Percentiles rank a stretch among this genome's conserved stretches.
phyloP scores from a whole-genome alignment of 164 flowering plant species.

The Nymphaea colorata region DNA sequence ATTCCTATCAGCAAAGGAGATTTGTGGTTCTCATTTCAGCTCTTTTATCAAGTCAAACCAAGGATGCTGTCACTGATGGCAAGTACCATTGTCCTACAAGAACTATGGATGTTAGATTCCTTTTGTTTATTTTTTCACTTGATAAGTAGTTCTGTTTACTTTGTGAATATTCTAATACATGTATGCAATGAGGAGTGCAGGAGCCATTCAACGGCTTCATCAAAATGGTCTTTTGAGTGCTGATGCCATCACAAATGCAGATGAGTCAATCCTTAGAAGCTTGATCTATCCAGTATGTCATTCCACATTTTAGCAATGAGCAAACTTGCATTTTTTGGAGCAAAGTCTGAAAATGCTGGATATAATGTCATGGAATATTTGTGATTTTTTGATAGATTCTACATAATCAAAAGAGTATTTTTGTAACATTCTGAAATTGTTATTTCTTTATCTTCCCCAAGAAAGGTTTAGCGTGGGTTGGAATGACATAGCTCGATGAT shows the following conservation, averaged over 20 bases:
- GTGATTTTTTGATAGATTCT: no score
- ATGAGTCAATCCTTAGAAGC: slow-evolving; percentile 58
- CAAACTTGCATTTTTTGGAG: no score
- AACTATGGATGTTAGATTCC: not conserved
- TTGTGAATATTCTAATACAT: not conserved
- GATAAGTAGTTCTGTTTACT: not conserved
- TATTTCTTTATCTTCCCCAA: no score
- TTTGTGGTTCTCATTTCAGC: slow-evolving; percentile 84
- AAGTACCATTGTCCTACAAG: slow-evolving; percentile 23
- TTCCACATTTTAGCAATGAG: not conserved
- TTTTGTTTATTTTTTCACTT: not conserved
- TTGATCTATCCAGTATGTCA: slow-evolving; percentile 77
- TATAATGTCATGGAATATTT: no score
- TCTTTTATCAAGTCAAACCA: slow-evolving; percentile 96
- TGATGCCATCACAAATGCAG: slow-evolving; percentile 57
- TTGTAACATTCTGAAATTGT: no score
- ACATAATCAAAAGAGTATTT: no score
- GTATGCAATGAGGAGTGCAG: slow-evolving; percentile 30
- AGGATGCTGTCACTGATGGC: slow-evolving; percentile 89
- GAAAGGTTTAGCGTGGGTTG: no score
- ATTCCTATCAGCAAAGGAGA: slow-evolving; percentile 65
- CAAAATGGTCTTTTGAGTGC: slow-evolving; percentile 65
- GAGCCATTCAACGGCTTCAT: slow-evolving; percentile 79
- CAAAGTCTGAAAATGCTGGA: no score
- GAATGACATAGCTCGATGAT: no score